These are phyloP conservation scores for Hapsidospora chrysogenum DNA, from an alignment of 495 filamentous ascomycete species.

Conservation along the genomic window DNA sequence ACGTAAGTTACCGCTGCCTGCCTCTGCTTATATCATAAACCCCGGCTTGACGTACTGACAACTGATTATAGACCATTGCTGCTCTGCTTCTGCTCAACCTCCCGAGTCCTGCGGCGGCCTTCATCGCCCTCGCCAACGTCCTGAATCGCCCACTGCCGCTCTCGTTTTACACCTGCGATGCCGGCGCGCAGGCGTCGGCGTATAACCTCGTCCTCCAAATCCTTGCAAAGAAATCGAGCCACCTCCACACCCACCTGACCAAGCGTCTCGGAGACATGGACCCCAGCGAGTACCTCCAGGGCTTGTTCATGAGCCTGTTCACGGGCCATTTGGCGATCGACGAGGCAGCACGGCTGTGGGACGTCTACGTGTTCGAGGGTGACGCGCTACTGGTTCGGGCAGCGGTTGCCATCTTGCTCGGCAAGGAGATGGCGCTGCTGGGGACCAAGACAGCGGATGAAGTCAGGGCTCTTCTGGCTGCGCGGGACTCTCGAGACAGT, in stretches of 20 bases:
- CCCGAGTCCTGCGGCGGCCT: conserved; percentile 50
- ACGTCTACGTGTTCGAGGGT: conserved; percentile 88
- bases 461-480: conserved; percentile 14
- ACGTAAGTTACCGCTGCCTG: conserved; percentile 33
- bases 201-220: conserved; percentile 57
- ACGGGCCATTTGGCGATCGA: conserved; percentile 46
- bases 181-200: conserved; percentile 49
- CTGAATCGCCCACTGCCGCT: conserved; percentile 80
- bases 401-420: conserved; percentile 51
- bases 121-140: conserved; percentile 70
- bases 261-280: conserved; percentile 18
- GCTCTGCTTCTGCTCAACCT: conserved; percentile 79
- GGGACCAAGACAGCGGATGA: conserved; percentile 15
- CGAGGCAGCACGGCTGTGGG: conserved; percentile 66
- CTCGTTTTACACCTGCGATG: conserved; percentile 70
- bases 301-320: conserved; percentile 36
- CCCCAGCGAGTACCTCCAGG: conserved; percentile 31
- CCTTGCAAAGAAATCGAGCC: conserved; percentile 54
- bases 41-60: background rate
- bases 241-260: conserved; percentile 51
- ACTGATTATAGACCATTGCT: conserved; percentile 49
- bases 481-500: too few species aligned
- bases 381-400: conserved; percentile 67
- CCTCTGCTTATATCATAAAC: background rate
- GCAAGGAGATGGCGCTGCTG: conserved; percentile 23